Evolutionary conservation across 139 green algal genomes (phyloP).

Genomic region (Chlamydomonas urium): DNA sequence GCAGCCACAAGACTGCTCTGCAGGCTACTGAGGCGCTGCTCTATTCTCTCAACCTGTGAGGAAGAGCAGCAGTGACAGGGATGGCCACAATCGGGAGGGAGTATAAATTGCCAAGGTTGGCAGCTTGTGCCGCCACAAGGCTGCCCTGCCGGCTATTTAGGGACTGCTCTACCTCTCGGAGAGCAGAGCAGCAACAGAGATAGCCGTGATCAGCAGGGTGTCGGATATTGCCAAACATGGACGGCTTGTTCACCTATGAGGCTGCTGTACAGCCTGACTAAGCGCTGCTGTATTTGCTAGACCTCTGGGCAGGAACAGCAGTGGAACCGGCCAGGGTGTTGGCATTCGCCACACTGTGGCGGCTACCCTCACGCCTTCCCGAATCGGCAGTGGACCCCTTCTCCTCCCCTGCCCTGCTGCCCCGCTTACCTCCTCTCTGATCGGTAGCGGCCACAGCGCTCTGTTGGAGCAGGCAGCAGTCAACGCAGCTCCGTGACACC

Average conservation of each 20-base stretch:
- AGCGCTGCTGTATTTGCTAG: too few species aligned
- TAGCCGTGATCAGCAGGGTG: background rate
- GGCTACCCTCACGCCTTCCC: too few species aligned
- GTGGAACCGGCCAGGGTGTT: too few species aligned
- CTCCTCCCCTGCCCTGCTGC: too few species aligned
- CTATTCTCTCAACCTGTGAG: background rate
- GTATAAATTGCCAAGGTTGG: background rate
- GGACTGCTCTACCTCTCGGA: background rate
- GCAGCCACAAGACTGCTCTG: background rate
- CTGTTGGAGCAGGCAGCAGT: conserved; percentile 28
- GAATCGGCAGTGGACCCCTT: too few species aligned
- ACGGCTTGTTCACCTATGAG: background rate
- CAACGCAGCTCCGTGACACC: too few species aligned
- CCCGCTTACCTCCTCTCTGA: conserved; percentile 45
- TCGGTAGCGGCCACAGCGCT: conserved; percentile 43
- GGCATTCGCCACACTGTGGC: too few species aligned
- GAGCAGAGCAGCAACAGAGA: background rate
- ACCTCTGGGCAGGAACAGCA: too few species aligned
- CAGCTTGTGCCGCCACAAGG: background rate
- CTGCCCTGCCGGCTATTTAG: background rate
- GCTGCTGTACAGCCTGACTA: too few species aligned
- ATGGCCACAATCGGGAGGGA: background rate
- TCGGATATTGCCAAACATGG: background rate
- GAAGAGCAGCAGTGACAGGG: background rate
- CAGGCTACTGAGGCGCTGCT: conserved; percentile 7